Conservation (phyloP, 768 basidiomycete species). For the Tylopilus vinaceipallidus region DNA sequence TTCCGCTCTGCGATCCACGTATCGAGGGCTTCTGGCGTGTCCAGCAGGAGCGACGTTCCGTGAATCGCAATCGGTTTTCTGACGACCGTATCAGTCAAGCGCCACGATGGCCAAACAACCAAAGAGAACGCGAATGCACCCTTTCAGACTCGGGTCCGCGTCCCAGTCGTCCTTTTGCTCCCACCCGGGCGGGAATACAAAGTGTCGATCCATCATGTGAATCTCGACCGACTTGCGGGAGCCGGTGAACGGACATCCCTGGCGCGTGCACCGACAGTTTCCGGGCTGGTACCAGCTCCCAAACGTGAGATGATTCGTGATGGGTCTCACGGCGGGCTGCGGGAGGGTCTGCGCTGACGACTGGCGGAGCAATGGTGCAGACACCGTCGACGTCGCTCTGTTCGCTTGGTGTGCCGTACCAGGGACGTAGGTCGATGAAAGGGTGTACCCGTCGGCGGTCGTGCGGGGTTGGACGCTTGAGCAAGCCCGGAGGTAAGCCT, state of each 20-base stretch:
- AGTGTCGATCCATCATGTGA: slow-evolving; percentile 90
- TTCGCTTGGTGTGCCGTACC: slow-evolving; percentile 2
- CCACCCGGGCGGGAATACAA: slow-evolving; percentile 78
- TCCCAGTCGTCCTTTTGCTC: slow-evolving; percentile 69
- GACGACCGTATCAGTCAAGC: slow-evolving; percentile 7
- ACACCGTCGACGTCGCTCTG: not conserved
- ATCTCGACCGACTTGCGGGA: slow-evolving; percentile 68
- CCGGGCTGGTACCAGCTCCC: slow-evolving; percentile 65
- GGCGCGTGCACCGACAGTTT: slow-evolving; percentile 55
- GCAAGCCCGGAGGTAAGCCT: slow-evolving; percentile 46
- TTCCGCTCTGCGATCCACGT: slow-evolving; percentile 90
- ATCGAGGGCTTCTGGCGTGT: slow-evolving; percentile 78
- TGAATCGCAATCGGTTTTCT: slow-evolving; percentile 75
- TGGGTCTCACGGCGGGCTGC: slow-evolving; percentile 9
- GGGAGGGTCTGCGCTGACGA: slow-evolving; percentile 1
- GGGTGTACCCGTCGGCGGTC: slow-evolving; percentile 36
- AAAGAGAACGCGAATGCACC: slow-evolving; percentile 41
- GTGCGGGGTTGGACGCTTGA: slow-evolving; percentile 18
- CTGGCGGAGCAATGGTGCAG: not conserved
- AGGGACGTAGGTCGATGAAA: slow-evolving; percentile 39
- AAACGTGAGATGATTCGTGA: slow-evolving; percentile 19
- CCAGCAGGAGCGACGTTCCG: slow-evolving; percentile 73
- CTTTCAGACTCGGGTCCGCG: slow-evolving; percentile 77
- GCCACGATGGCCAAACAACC: not conserved
- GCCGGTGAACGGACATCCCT: slow-evolving; percentile 66